phyloP scores from a whole-genome alignment of 1,139 yeast species.

The Torulaspora pretoriensis region DNA sequence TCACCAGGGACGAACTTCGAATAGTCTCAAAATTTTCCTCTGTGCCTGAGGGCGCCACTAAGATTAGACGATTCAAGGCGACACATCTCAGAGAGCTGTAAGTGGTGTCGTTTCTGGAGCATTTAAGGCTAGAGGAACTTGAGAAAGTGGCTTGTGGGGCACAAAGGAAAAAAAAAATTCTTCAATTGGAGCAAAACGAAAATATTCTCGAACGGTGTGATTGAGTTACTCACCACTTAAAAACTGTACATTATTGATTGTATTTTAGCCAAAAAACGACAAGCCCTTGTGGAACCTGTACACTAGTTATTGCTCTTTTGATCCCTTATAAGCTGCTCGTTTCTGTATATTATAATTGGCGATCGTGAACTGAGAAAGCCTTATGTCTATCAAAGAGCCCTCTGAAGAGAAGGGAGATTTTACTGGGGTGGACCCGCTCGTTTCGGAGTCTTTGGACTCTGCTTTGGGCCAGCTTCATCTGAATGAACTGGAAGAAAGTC shows the following conservation, averaged over 20 bases:
- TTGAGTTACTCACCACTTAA: slow-evolving; percentile 5
- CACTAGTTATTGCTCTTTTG: slow-evolving; percentile 8
- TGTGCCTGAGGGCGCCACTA: neutral
- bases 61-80: neutral
- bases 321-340: slow-evolving; percentile 5
- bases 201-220: slow-evolving; percentile 4
- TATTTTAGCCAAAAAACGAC: slow-evolving; percentile 15
- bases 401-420: slow-evolving; percentile 8
- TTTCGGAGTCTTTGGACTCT: slow-evolving; percentile 30
- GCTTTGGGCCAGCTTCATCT: slow-evolving; percentile 35
- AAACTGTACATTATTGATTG: slow-evolving; percentile 20
- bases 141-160: neutral
- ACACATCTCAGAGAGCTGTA: neutral
- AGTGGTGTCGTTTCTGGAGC: neutral
- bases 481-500: slow-evolving; percentile 22
- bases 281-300: slow-evolving; percentile 9
- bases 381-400: slow-evolving; percentile 12
- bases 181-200: neutral
- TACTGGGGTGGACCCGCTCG: slow-evolving; percentile 16
- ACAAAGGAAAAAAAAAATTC: neutral
- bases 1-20: neutral
- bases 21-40: slow-evolving; percentile 2
- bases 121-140: neutral
- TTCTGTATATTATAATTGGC: slow-evolving; percentile 14
- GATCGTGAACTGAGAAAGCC: neutral